A percentile compares a stretch with the other conserved stretches of the same genome.
phyloP scores from a whole-genome alignment of 2,329 filamentous ascomycete species.

The Botryotinia narcissicola region DNA sequence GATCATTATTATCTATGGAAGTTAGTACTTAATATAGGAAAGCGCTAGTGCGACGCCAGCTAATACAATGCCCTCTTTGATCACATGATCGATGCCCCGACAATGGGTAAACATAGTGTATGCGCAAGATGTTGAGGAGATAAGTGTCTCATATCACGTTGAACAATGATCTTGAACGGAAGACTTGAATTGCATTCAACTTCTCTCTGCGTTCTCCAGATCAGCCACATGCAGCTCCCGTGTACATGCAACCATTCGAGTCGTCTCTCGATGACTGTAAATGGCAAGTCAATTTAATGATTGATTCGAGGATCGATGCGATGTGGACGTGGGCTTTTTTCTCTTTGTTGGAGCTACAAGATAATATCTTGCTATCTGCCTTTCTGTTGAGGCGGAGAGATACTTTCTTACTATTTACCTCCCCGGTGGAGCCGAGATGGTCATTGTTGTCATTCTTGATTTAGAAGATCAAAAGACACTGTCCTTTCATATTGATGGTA shows the following conservation, averaged over 20 bases:
- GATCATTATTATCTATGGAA: too few species aligned
- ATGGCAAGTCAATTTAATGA: neutral
- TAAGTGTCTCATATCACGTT: neutral
- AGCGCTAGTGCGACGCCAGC: too few species aligned
- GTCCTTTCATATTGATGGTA: neutral
- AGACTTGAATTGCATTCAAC: too few species aligned
- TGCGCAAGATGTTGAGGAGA: neutral
- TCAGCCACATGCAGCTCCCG: neutral
- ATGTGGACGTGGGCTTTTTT: neutral
- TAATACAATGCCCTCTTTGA: too few species aligned
- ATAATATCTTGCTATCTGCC: neutral
- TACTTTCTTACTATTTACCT: neutral
- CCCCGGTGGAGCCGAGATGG: neutral
- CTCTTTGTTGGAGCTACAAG: neutral
- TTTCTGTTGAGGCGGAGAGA: fast-evolving
- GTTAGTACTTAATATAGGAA: too few species aligned
- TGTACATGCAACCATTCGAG: neutral
- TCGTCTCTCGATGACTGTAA: neutral
- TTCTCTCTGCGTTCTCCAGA: too few species aligned
- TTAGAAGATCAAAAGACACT: neutral
- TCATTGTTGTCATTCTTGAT: neutral
- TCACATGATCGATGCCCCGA: too few species aligned
- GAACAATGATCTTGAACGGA: neutral
- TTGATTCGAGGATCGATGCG: neutral
- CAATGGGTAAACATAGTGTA: neutral